Evolutionary conservation across 495 filamentous ascomycete species (phyloP).

Genomic region (Podospora conica): DNA sequence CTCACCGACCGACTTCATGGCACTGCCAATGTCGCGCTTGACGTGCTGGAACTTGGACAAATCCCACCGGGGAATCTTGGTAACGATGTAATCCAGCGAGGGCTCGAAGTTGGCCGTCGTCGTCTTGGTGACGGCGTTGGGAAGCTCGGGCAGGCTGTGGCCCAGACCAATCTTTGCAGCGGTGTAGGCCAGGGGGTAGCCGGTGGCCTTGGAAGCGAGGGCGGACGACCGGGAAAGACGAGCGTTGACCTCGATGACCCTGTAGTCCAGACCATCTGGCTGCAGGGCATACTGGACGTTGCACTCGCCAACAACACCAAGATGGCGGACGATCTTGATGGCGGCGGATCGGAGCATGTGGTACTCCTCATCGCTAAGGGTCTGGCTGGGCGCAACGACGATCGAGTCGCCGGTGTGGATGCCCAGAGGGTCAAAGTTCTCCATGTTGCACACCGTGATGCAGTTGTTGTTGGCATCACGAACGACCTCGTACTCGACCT

Average conservation of each 20-base stretch:
- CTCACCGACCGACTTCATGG: constrained; percentile 98
- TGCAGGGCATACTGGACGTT: constrained; percentile 97
- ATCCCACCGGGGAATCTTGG: constrained; percentile 98
- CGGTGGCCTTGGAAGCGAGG: constrained; percentile 94
- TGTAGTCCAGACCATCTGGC: constrained; percentile 89
- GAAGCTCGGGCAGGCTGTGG: constrained; percentile 88
- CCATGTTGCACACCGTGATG: constrained; percentile 99
- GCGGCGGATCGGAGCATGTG: constrained; percentile 97
- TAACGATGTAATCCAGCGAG: constrained; percentile 93
- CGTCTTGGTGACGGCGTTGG: constrained; percentile 96
- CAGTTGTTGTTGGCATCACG: constrained; percentile 93
- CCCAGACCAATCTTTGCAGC: constrained; percentile 96
- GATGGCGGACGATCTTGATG: constrained; percentile 91
- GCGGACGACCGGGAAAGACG: constrained; percentile 95
- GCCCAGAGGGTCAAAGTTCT: constrained; percentile 96
- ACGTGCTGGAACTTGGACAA: constrained; percentile 98
- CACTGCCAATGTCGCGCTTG: constrained; percentile 91
- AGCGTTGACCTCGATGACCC: constrained; percentile 97
- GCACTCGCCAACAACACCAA: constrained; percentile 95
- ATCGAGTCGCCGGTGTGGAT: constrained; percentile 97
- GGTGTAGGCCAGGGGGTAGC: constrained; percentile 93
- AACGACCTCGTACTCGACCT: constrained; percentile 96
- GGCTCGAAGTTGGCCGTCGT: constrained; percentile 99
- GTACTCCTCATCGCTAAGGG: constrained; percentile 93
- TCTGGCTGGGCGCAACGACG: constrained; percentile 93